Base-by-base conservation (phyloP, 2,329 filamentous ascomycete species). In the Venturia effusa region DNA sequence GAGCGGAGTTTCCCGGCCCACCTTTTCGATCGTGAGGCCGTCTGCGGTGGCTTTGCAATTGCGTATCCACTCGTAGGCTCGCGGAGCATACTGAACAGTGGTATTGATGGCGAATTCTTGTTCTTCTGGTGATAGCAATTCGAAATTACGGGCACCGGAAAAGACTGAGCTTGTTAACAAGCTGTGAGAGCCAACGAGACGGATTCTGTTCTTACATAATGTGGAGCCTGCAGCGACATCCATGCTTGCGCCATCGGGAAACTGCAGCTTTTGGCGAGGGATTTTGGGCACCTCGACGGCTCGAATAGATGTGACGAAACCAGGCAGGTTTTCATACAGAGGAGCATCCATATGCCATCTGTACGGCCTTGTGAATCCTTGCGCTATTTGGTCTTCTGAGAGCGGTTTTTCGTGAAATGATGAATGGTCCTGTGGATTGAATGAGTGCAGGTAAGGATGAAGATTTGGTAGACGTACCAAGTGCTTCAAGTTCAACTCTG, bases 291-390 rank as follows among this genome's bases (percentile, higher is more conserved):
- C 66, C 32, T 67, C 64, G 4, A 71, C 51, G 7, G 65, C 65
- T 57, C 69, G 70, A 43, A 73, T 64, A 1, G 68, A 59, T 0
- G 70, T 73, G 1, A 68, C 70, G 34, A 69, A 64, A n/a, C 71
- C 70, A 11, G 71, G 71, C 22, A 71, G 59, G n/a, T 40, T 67
- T 24, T 71, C 69, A 62, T 73, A 71, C 32, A 70, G 41, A 4
- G 69, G 70, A n/a, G 68, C 66, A 64, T 73, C 70, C 68, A 70
- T 70, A 63, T 73, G 70, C 71, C 70, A 73, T 24, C 70, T 61
- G 64, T 71, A 72, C 2, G 68, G 68, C 19, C 70, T 66, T 5
- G 71, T 73, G 32, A 68, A 65, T 11, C 69, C 68, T 54, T 68
- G 51, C 1, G 30, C 61, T 13, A 69, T 19, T 34, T 67, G 64